Evolutionary conservation across 2,329 filamentous ascomycete species (phyloP).

Genomic region (Polytolypa hystricis): DNA sequence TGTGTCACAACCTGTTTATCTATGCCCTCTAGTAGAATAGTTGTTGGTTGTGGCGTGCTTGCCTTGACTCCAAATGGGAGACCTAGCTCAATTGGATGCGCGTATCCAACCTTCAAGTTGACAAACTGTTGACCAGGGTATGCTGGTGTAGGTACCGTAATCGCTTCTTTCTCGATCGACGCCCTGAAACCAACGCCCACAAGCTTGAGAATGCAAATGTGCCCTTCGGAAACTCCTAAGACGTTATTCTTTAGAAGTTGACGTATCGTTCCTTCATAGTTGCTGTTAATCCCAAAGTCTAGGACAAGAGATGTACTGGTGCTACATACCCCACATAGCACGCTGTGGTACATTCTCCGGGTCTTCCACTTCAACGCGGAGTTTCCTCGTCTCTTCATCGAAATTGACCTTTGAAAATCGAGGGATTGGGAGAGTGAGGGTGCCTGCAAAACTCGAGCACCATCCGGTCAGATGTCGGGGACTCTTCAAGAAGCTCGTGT

Average conservation of each 20-base stretch:
- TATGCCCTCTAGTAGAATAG: slow-evolving; percentile 78
- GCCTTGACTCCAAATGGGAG: slow-evolving; percentile 76
- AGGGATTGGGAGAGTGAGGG: slow-evolving; percentile 67
- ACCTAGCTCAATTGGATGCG: slow-evolving; percentile 83
- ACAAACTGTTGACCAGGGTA: slow-evolving; percentile 82
- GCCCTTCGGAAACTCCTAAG: slow-evolving; percentile 88
- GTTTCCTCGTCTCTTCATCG: slow-evolving; percentile 52
- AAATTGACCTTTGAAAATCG: slow-evolving; percentile 63
- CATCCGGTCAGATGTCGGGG: neutral
- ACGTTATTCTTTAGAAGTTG: slow-evolving; percentile 85
- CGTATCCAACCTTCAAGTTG: slow-evolving; percentile 89
- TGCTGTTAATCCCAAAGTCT: slow-evolving; percentile 1
- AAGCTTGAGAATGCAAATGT: slow-evolving; percentile 82
- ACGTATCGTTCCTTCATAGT: slow-evolving; percentile 68
- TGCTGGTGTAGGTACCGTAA: slow-evolving; percentile 48
- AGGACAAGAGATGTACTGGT: slow-evolving; percentile 3
- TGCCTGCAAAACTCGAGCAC: slow-evolving; percentile 39
- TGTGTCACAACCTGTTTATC: slow-evolving; percentile 80
- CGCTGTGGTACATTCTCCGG: slow-evolving; percentile 60
- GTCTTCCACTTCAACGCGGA: slow-evolving; percentile 60
- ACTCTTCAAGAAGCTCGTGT: neutral
- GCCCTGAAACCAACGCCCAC: slow-evolving; percentile 95
- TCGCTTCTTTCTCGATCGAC: slow-evolving; percentile 65
- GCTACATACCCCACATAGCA: slow-evolving; percentile 81
- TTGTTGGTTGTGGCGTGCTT: slow-evolving; percentile 78